Evolutionary conservation across 1,284 basidiomycete species (phyloP), one percentile per base, ranked within the genome.

Genomic region (Mycena citricolor): DNA sequence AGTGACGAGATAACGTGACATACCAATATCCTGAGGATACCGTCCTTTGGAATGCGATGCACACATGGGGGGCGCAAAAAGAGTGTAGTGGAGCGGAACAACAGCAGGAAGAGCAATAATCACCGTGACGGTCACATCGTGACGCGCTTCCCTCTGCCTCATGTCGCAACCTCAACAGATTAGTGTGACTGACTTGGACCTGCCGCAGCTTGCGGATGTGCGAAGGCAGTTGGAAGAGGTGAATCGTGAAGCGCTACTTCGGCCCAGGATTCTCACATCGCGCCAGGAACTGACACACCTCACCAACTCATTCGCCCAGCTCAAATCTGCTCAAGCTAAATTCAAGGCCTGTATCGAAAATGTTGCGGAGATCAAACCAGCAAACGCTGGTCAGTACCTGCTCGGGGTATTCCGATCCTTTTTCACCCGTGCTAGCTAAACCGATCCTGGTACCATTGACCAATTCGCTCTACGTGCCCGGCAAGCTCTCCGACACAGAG

Each of bases 391-490:
- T 89, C 46, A 29, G 75, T 68, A 23, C n/a, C 5, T 1, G 17
- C n/a, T 25, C 20, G 17, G 25, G 1, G 4, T 3, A 1, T 4
- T 40, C 24, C 20, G 32, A 34, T 40, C 24, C 20, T 26, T 30
- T 24, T 32, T 38, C 8, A 25, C 20, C 6, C 20, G 23, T 10
- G 31, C n/a, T 32, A 94, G 94, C 79, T 56, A 94, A 91, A 71
- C 81, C 85, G 13, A 83, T 94, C 49, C 76, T 98, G 16, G 89
- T 98, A 2, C 95, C 95, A 3, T 69, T 98, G 37, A 97, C 94
- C 8, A 91, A 90, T 63, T 97, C 93, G 2, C 77, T 99, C 4
- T 98, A 98, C 62, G 90, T 98, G 12, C 93, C 94, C 1, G 95
- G 94, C 22, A 93, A 86, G 66, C 74, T 98, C 25, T 75, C 74